These are phyloP conservation scores for Chalciporus sp. DNA, from an alignment of 1,284 basidiomycete genomes.

Conservation along the genomic window DNA sequence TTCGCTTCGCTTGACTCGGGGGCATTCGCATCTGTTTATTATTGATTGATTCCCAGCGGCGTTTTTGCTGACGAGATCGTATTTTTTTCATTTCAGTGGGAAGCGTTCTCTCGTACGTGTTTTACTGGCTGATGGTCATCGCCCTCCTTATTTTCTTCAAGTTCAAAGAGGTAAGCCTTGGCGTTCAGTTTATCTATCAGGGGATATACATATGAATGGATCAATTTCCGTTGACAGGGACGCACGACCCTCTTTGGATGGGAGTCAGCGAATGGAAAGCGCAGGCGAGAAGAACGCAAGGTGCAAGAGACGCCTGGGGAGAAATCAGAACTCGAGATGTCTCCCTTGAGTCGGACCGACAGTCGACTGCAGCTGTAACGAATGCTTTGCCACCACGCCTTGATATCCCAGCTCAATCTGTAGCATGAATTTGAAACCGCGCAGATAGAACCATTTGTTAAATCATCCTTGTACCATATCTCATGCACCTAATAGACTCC, in stretches of 20 bases:
- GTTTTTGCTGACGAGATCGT: conserved; percentile 1
- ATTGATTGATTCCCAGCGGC: neutral
- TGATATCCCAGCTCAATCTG: too few species aligned
- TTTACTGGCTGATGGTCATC: conserved; percentile 81
- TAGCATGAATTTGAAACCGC: too few species aligned
- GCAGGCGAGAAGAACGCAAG: conserved; percentile 31
- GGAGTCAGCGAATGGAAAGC: conserved; percentile 44
- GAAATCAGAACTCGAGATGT: conserved; percentile 7
- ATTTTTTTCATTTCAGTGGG: conserved; percentile 46
- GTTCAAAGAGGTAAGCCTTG: conserved; percentile 52
- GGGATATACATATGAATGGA: neutral
- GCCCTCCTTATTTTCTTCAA: conserved; percentile 69
- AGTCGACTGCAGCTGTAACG: neutral
- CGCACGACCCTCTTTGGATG: conserved; percentile 45
- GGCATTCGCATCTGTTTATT: too few species aligned
- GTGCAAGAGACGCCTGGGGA: neutral
- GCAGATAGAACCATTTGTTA: too few species aligned
- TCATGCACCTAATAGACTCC: too few species aligned
- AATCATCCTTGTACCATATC: too few species aligned
- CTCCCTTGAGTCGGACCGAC: neutral
- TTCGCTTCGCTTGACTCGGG: neutral
- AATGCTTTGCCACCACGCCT: too few species aligned
- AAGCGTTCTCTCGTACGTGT: conserved; percentile 71
- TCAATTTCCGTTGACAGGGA: conserved; percentile 33
- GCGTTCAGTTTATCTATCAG: neutral